A percentile compares a stretch with the other conserved stretches of the same genome.
Conservation (phyloP, 768 basidiomycete genomes). For the Mycena albidolilacea region DNA sequence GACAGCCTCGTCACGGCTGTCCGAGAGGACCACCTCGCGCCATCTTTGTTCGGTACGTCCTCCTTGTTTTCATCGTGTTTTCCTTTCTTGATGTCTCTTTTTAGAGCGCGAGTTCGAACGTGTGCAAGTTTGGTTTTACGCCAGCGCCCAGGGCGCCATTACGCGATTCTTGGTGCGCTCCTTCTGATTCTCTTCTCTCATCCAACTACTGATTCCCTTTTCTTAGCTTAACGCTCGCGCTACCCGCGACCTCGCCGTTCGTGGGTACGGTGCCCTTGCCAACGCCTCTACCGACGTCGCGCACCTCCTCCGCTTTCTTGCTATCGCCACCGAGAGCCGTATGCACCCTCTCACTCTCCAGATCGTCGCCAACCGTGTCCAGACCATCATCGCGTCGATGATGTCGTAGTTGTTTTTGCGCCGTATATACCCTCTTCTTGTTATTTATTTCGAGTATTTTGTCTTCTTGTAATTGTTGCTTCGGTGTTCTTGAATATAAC, state of each 20-base stretch:
- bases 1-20: neutral
- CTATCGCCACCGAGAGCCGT: neutral
- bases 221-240: conserved; percentile 2
- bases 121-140: neutral
- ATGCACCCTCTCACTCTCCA: neutral
- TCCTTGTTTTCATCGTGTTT: neutral
- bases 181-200: neutral
- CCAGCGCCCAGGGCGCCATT: conserved; percentile 8
- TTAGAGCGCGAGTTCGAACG: neutral
- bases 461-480: neutral
- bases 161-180: neutral
- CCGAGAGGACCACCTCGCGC: neutral
- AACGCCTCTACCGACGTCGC: neutral
- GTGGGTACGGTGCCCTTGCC: conserved; percentile 4
- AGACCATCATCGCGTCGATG: neutral
- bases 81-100: neutral
- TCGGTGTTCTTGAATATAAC: neutral
- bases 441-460: neutral
- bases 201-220: neutral
- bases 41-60: neutral
- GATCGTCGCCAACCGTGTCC: neutral
- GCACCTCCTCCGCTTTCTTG: neutral
- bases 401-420: neutral
- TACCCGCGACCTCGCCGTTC: neutral
- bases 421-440: neutral